Evolutionary conservation across 2,329 filamentous ascomycete genomes (phyloP), one percentile per base, ranked within the genome.

Genomic region (Ophiostoma piceae): DNA sequence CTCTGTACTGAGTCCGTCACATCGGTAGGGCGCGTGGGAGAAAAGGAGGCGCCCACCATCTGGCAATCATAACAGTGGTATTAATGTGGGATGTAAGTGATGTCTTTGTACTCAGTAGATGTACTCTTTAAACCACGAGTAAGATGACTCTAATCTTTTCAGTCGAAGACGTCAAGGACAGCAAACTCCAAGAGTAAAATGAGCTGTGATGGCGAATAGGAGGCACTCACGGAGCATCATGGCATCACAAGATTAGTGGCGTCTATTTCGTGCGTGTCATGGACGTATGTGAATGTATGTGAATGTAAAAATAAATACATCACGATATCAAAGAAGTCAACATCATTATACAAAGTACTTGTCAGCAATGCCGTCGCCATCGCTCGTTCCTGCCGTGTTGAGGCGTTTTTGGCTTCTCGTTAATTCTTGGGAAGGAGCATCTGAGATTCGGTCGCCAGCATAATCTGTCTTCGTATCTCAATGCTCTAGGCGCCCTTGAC

Each of bases 231-330:
- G 26, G 47, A 22, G 22, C n/a, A 57, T 57, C n/a, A 57, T 22
- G 51, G 47, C 47, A 57, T 57, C n/a, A 57, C 51, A 57, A 54
- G 47, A 54, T 54, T 54, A 12, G n/a, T 54, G 51, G 51, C 51
- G 51, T 57, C n/a, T 51, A 14, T 47, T 5, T 19, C 43, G 11
- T 47, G 3, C 12, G 11, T 47, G 11, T 47, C 14, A 47, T 14
- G 16, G 43, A 19, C 43, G 1, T 5, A 14, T 47, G 12, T 14
- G 16, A 47, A 5, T 47, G 43, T 16, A 16, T 16, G 43, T 7
- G 22, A 54, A 26, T 54, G 47, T 43, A 43, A 37, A 37, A 35
- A 1, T 35, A 35, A 35, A 35, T 35, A 35, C 35, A 35, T 35
- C 26, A 29, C 26, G 26, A 29, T 29, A 29, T 29, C 26, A 29